Percentiles rank a stretch among this genome's conserved stretches.
These are phyloP conservation scores for Cryptococcus sp. DNA, from an alignment of 1,284 basidiomycete genomes.

Conservation along the genomic window DNA sequence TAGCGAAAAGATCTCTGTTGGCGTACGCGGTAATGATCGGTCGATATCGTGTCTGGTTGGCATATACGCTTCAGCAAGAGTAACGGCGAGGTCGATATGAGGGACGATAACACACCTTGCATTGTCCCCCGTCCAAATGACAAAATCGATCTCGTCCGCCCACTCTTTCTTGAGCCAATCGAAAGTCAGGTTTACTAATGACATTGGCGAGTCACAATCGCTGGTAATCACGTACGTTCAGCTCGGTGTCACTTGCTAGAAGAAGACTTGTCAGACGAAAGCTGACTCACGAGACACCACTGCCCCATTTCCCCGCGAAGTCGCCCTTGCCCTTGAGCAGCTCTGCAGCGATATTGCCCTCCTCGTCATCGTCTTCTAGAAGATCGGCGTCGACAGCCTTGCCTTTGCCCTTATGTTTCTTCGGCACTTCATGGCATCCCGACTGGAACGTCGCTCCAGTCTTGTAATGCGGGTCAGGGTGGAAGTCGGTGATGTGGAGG, in stretches of 20 bases:
- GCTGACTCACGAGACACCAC: constrained; percentile 44
- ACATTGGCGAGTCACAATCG: constrained; percentile 81
- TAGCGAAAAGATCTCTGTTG: constrained; percentile 74
- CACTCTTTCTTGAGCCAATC: constrained; percentile 78
- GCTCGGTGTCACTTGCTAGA: not conserved
- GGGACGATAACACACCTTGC: constrained; percentile 63
- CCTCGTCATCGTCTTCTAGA: constrained; percentile 20
- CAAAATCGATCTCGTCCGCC: constrained; percentile 84
- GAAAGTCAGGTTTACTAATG: constrained; percentile 76
- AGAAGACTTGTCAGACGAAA: not conserved
- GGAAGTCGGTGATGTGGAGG: constrained; percentile 54
- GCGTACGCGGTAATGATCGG: constrained; percentile 73
- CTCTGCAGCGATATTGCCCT: constrained; percentile 11
- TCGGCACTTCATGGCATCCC: constrained; percentile 43
- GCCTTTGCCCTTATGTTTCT: constrained; percentile 28
- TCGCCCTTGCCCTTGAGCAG: constrained; percentile 17
- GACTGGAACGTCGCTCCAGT: constrained; percentile 44
- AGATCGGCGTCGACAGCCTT: constrained; percentile 12
- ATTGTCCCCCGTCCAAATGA: constrained; percentile 91
- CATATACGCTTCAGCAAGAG: constrained; percentile 13
- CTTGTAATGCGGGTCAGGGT: constrained; percentile 53
- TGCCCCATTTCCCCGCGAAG: constrained; percentile 48
- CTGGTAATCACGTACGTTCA: constrained; percentile 56
- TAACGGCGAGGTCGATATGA: not conserved
- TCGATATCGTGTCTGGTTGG: constrained; percentile 80